Conservation (phyloP, 2,329 filamentous ascomycete genomes). For the Verticillium nubilum region DNA sequence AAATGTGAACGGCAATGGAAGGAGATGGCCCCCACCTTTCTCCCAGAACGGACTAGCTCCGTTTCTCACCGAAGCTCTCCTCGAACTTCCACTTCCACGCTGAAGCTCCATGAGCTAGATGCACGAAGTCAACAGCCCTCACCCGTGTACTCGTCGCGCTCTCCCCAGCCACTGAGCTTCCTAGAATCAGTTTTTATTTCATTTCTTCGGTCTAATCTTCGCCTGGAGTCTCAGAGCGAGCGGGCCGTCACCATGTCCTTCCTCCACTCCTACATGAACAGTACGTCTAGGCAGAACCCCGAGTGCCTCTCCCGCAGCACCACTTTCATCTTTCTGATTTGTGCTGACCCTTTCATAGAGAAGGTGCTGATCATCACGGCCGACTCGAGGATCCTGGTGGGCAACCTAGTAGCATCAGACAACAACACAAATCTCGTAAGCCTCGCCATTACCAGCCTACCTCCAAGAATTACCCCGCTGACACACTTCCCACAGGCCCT, state of each 20-base stretch:
- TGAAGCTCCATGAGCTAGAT: not conserved
- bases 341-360: slow-evolving; percentile 50
- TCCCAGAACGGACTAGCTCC: not conserved
- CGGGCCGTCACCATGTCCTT: slow-evolving; percentile 30
- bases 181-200: too few relatives aligned
- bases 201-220: too few relatives aligned
- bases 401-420: slow-evolving; percentile 80
- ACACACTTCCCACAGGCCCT: slow-evolving; percentile 50
- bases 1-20: not conserved
- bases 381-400: slow-evolving; percentile 81
- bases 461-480: not conserved
- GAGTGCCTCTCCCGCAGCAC: not conserved
- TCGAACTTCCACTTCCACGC: not conserved
- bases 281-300: slow-evolving; percentile 19
- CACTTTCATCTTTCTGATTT: not conserved
- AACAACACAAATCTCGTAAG: slow-evolving; percentile 81
- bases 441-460: not conserved
- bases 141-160: not conserved
- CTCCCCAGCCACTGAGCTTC: too few relatives aligned
- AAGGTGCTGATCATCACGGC: slow-evolving; percentile 88
- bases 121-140: not conserved
- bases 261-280: slow-evolving; percentile 39
- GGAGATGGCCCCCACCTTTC: not conserved
- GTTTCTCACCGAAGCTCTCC: not conserved
- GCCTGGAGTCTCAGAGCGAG: not conserved